phyloP scores from a whole-genome alignment of 805 yeast genomes.

The Kazachstania kunashirensis region DNA sequence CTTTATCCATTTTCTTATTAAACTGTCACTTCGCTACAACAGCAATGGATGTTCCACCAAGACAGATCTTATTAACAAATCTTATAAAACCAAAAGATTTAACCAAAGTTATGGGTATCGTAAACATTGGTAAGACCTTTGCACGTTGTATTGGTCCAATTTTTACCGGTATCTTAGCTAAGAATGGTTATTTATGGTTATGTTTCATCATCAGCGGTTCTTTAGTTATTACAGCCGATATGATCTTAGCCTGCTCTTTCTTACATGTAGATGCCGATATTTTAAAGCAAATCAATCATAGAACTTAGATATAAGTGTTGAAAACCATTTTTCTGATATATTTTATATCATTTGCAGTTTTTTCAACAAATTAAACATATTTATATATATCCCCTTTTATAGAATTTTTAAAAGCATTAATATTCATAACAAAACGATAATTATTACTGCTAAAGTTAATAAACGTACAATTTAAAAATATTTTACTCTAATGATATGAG shows the following conservation, averaged over 20 bases:
- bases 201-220: constrained; percentile 46
- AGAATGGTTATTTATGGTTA: constrained; percentile 34
- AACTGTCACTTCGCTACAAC: constrained; percentile 51
- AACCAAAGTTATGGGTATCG: constrained; percentile 73
- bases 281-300: constrained; percentile 12
- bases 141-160: constrained; percentile 78
- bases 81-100: constrained; percentile 54
- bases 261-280: constrained; percentile 28
- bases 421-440: too few species aligned
- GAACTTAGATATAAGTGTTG: too few species aligned
- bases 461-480: too few species aligned
- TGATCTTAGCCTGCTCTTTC: constrained; percentile 26
- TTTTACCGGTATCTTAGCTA: constrained; percentile 68
- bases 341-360: too few species aligned
- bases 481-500: too few species aligned
- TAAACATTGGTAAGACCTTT: constrained; percentile 76
- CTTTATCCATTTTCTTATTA: constrained; percentile 41
- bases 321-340: too few species aligned
- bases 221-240: constrained; percentile 36
- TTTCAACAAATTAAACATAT: too few species aligned
- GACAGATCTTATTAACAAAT: constrained; percentile 69
- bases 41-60: constrained; percentile 87
- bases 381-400: too few species aligned
- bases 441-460: too few species aligned
- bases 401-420: too few species aligned